Evolutionary conservation across 2,329 filamentous ascomycete species (phyloP).

Genomic region (Cladosporium phlei): DNA sequence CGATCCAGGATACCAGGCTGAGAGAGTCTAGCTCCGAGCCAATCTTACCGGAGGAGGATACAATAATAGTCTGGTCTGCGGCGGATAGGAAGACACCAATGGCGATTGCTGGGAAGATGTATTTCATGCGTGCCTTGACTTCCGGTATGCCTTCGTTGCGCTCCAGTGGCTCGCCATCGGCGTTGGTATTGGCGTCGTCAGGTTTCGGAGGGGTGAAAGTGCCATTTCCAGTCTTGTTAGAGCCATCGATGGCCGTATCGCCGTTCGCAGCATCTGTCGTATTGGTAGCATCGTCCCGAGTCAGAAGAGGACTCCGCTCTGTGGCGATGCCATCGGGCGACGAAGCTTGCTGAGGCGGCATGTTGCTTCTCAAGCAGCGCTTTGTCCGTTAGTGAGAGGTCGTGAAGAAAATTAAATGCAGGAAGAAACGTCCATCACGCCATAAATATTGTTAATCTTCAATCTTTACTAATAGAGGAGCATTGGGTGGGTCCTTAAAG

Average conservation of each 20-base stretch:
- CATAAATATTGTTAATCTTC: neutral
- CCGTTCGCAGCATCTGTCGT: neutral
- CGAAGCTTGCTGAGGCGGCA: neutral
- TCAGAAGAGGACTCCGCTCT: conserved; percentile 5
- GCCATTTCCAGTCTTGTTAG: neutral
- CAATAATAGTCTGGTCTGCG: conserved; percentile 70
- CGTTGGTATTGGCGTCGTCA: conserved; percentile 10
- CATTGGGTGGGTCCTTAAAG: conserved; percentile 5
- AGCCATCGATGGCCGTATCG: neutral
- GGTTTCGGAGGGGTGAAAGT: neutral
- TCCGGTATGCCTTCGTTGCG: conserved; percentile 43
- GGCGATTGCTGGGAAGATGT: conserved; percentile 57
- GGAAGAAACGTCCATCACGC: neutral
- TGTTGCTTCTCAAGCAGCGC: neutral
- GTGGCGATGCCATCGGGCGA: neutral
- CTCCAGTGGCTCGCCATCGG: conserved; percentile 33
- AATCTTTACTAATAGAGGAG: neutral
- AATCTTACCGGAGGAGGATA: conserved; percentile 73
- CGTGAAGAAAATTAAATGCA: too few relatives aligned
- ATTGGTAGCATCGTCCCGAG: neutral
- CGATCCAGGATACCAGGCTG: conserved; percentile 72
- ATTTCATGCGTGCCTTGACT: conserved; percentile 48
- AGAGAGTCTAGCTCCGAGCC: conserved; percentile 70
- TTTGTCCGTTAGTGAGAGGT: too few relatives aligned
- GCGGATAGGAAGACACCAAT: conserved; percentile 67